phyloP scores from a whole-genome alignment of 768 basidiomycete genomes.

The Dictyophora rubrovolvata region DNA sequence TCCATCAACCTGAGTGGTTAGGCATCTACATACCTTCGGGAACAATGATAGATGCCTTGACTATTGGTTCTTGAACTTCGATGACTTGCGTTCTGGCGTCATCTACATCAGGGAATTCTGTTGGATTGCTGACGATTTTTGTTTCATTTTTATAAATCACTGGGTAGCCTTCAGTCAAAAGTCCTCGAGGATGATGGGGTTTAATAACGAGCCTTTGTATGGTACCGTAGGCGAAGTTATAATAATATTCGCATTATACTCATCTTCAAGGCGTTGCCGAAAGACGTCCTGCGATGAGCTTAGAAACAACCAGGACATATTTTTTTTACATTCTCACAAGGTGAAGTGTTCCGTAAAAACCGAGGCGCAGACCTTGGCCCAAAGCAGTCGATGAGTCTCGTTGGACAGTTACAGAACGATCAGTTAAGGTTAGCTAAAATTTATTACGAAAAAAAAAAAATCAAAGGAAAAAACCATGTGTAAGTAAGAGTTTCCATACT shows the following conservation, averaged over 20 bases:
- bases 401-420: conserved; percentile 82
- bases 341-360: conserved; percentile 91
- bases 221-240: conserved; percentile 95
- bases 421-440: conserved; percentile 65
- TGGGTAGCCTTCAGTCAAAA: conserved; percentile 19
- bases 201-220: conserved; percentile 54
- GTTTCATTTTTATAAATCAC: conserved; percentile 64
- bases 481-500: conserved; percentile 32
- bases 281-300: conserved; percentile 49
- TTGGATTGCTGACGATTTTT: conserved; percentile 80
- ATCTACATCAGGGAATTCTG: conserved; percentile 81
- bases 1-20: background rate
- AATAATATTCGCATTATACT: conserved; percentile 90
- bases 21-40: conserved; percentile 61
- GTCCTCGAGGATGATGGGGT: background rate
- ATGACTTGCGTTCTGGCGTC: conserved; percentile 49
- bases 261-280: conserved; percentile 92
- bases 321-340: conserved; percentile 34
- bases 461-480: background rate
- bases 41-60: conserved; percentile 88
- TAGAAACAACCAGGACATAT: background rate
- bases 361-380: conserved; percentile 89
- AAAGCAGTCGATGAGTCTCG: conserved; percentile 89
- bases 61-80: conserved; percentile 84
- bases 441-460: conserved; percentile 11